phyloP scores from a whole-genome alignment of 179 eudicot genomes.

The Patellifolia procumbens region DNA sequence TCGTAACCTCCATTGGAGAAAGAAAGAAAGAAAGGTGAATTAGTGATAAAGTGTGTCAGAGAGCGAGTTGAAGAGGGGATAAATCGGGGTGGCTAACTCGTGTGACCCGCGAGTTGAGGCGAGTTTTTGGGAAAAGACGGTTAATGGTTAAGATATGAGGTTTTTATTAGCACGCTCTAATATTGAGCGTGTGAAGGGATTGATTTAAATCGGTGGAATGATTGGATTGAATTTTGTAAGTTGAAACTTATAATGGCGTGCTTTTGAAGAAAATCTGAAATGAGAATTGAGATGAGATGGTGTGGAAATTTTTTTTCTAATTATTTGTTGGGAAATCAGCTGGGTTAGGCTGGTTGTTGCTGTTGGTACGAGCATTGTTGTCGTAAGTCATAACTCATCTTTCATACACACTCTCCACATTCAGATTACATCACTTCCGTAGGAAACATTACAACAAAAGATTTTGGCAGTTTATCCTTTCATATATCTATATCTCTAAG shows the following conservation, averaged over 20 bases:
- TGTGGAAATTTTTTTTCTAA: not conserved
- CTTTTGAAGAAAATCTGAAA: no score
- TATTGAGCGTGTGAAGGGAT: not conserved
- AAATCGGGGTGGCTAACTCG: not conserved
- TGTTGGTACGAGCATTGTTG: no score
- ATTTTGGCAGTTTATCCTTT: no score
- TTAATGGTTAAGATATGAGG: no score
- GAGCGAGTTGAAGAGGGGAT: not conserved
- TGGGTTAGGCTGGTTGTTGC: not conserved
- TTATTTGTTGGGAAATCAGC: constrained; percentile 5
- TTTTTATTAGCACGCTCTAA: not conserved
- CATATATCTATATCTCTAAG: no score
- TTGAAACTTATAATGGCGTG: not conserved
- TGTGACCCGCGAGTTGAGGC: not conserved
- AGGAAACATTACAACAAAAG: no score
- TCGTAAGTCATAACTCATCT: no score
- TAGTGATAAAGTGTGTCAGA: not conserved
- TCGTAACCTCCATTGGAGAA: constrained; percentile 23
- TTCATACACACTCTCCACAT: no score
- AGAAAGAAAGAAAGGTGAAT: not conserved
- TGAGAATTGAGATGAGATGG: no score
- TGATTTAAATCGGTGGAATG: not conserved
- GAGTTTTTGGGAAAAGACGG: not conserved
- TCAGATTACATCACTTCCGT: no score
- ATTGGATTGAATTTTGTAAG: not conserved